phyloP scores from a whole-genome alignment of 1,284 basidiomycete genomes.

The Ceratobasidium sp. region DNA sequence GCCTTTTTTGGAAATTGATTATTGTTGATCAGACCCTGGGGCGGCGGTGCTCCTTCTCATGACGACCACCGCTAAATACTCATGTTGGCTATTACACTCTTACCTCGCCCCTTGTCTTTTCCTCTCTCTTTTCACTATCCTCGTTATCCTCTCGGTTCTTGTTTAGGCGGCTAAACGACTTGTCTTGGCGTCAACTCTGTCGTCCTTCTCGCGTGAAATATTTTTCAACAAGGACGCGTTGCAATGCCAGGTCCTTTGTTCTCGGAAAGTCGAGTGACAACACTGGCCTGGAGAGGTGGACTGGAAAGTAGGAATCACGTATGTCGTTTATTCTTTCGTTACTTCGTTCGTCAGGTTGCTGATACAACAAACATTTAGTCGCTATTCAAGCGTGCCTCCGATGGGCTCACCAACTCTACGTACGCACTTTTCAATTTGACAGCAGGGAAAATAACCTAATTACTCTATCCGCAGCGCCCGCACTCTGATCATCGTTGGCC shows the following conservation, averaged over 20 bases:
- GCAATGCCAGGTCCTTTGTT: too few species aligned
- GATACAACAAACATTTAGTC: neutral
- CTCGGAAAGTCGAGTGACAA: too few species aligned
- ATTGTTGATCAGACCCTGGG: constrained; percentile 10
- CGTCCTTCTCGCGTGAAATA: too few species aligned
- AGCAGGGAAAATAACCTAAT: neutral
- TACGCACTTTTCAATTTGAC: neutral
- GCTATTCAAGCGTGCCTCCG: neutral
- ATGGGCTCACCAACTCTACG: neutral
- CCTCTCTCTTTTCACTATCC: too few species aligned
- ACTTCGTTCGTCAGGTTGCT: too few species aligned
- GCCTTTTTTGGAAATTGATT: constrained; percentile 4
- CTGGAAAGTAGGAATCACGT: neutral
- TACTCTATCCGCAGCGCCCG: constrained; percentile 1
- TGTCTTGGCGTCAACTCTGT: too few species aligned
- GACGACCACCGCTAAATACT: constrained; percentile 11
- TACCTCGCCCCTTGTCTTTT: neutral
- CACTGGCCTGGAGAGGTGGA: neutral
- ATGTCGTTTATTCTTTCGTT: neutral
- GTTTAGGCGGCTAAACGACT: too few species aligned
- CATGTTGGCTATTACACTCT: neutral
- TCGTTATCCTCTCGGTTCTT: too few species aligned
- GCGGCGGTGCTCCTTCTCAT: constrained; percentile 21
- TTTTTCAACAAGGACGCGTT: too few species aligned
- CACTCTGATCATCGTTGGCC: constrained; percentile 33